Evolutionary conservation across 768 basidiomycete genomes (phyloP), one percentile per base, ranked within the genome.

Genomic region (Hemileccinum rubropunctum): DNA sequence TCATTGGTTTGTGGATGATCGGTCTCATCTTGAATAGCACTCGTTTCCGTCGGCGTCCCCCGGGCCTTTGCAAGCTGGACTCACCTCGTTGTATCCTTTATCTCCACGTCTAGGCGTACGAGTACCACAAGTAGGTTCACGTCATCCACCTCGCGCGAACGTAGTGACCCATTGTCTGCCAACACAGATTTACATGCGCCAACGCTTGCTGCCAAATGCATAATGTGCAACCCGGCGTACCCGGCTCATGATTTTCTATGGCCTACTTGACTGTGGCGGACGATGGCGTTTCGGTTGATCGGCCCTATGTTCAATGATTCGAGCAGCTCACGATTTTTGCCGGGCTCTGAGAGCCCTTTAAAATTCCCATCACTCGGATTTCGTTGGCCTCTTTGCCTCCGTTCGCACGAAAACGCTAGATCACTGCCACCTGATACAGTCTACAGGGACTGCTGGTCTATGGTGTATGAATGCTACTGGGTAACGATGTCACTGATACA

Each of bases 221-320:
- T 52, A 64, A 20, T 87, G 40, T 70, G 62, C 18, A 46, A 60
- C 44, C 3, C 39, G 9, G 36, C 27, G 1, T 63, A 45, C 36
- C 60, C 58, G 76, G 66, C 69, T 91, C 11, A 88, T 83, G 67
- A 76, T 86, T 45, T 77, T 81, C 61, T 86, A 80, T 59, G 86
- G 87, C 36, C 59, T 90, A 4, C 74, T 89, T 39, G 88, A 91
- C 56, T 88, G 79, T 91, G 88, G 86, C 89, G 91, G 64, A 88
- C 85, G 3, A 80, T 78, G 0, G 78, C 79, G 9, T 88, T 88
- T 64, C 88, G 86, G 86, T 72, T 86, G 61, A 86, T 88, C 75
- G 88, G 89, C 36, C 83, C 86, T 9, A 86, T 92, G 83, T 86
- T 84, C 21, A 89, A 91, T 52, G 83, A 90, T 59, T 81, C 85